phyloP scores from a whole-genome alignment of 768 basidiomycete species.

The Boletus reticulatus region DNA sequence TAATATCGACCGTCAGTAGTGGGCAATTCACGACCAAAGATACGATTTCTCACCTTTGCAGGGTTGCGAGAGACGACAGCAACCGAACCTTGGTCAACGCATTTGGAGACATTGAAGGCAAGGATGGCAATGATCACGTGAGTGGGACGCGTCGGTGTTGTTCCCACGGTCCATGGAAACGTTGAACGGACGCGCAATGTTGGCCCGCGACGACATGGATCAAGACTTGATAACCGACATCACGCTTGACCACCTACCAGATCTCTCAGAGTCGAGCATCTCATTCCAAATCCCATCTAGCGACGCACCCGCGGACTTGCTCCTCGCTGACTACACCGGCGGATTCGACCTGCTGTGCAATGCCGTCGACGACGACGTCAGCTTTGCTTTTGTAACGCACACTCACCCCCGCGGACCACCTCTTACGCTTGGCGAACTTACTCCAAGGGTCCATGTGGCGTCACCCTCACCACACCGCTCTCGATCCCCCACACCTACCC shows the following conservation, averaged over 20 bases:
- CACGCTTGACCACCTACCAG: constrained; percentile 54
- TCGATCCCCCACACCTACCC: constrained; percentile 10
- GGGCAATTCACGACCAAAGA: no score
- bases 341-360: constrained; percentile 38
- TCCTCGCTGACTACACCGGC: constrained; percentile 42
- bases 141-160: constrained; percentile 22
- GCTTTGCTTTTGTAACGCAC: constrained; percentile 35
- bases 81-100: neutral
- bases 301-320: constrained; percentile 27
- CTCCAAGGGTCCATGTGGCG: constrained; percentile 34
- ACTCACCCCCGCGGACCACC: constrained; percentile 27
- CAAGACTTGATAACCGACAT: constrained; percentile 36
- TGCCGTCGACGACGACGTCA: constrained; percentile 32
- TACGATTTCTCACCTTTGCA: no score
- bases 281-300: constrained; percentile 53
- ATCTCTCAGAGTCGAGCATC: constrained; percentile 42
- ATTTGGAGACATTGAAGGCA: neutral
- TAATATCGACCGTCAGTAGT: neutral
- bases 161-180: constrained; percentile 21
- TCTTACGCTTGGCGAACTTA: constrained; percentile 41
- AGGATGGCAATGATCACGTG: constrained; percentile 23
- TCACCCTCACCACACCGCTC: constrained; percentile 1
- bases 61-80: no score
- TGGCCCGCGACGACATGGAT: constrained; percentile 9
- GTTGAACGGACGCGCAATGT: constrained; percentile 4